Conservation (phyloP, 2,329 filamentous ascomycete genomes). For the Venturia asperata region DNA sequence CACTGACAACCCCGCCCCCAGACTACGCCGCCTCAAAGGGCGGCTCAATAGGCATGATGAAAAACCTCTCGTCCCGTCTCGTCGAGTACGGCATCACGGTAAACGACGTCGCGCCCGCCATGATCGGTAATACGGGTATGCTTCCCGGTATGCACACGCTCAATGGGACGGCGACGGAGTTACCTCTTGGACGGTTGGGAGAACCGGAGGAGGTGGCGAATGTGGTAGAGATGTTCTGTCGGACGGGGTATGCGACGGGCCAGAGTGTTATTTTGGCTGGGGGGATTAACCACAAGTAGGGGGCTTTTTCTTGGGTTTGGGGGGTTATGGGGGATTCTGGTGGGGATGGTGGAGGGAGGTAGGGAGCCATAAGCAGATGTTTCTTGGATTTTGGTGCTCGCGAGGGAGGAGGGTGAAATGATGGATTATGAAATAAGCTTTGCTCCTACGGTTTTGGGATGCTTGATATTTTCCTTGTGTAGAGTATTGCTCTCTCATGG, state of each 20-base stretch:
- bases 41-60: conserved; percentile 58
- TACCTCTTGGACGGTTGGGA: conserved; percentile 25
- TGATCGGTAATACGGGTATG: conserved; percentile 48
- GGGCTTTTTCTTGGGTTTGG: background rate
- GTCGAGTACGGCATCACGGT: conserved; percentile 56
- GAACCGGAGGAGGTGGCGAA: conserved; percentile 26
- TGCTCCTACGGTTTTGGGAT: too few species aligned
- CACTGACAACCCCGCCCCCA: conserved; percentile 9
- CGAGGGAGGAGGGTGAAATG: too few species aligned
- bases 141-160: conserved; percentile 23
- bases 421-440: too few species aligned
- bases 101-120: conserved; percentile 61
- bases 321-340: too few species aligned
- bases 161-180: conserved; percentile 22
- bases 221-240: conserved; percentile 26
- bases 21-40: conserved; percentile 56
- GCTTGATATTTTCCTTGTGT: too few species aligned
- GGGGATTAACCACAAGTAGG: conserved; percentile 27
- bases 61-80: conserved; percentile 53
- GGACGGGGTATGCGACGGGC: conserved; percentile 26
- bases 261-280: conserved; percentile 26
- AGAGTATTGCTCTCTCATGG: too few species aligned
- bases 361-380: too few species aligned
- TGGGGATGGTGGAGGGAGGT: too few species aligned
- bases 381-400: too few species aligned